Evolutionary conservation across 768 basidiomycete species (phyloP), one percentile per base, ranked within the genome.

Genomic region (Trametes gibbosa): DNA sequence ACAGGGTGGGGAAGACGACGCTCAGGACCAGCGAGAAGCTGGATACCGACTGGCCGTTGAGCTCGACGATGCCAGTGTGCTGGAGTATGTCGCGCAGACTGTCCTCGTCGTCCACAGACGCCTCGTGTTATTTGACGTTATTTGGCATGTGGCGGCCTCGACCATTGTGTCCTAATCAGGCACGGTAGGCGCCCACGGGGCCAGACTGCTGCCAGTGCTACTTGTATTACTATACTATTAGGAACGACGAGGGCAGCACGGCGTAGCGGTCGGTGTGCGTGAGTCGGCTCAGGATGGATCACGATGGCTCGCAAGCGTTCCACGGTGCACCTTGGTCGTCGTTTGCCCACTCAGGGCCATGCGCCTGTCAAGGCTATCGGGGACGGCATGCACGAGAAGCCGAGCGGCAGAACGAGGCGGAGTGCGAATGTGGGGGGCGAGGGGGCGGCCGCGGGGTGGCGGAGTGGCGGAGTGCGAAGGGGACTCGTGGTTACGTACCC

Each of bases 31-130:
- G 56, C 51, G 24, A 32, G 34, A 45, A 49, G 65, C 62, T 60
- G 66, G 61, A 62, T 47, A 48, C 62, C 49, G 58, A 61, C 63
- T 66, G 63, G 65, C 65, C 63, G 63, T 64, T 60, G 61, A 64
- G 65, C 59, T 66, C 65, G 62, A 59, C 62, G 63, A 62, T 60
- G 62, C 65, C 65, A 62, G 62, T 63, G 50, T 56, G 61, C 59
- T 62, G 55, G 63, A 61, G 59, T 60, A 51, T 49, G 51, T 47
- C 42, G 58, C 50, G 53, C 58, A 21, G 39, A 50, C 40, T 54
- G 43, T 48, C 56, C 52, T 56, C 58, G 50, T 56, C 57, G 60
- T 49, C 51, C 50, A 47, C 63, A 51, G 54, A 53, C 55, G 50
- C 65, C 65, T 66, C 65, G 62, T 66, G 65, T 63, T 58, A 49